These are phyloP conservation scores for Lactarius hatsudake DNA, from an alignment of 768 basidiomycete genomes.

Conservation along the genomic window DNA sequence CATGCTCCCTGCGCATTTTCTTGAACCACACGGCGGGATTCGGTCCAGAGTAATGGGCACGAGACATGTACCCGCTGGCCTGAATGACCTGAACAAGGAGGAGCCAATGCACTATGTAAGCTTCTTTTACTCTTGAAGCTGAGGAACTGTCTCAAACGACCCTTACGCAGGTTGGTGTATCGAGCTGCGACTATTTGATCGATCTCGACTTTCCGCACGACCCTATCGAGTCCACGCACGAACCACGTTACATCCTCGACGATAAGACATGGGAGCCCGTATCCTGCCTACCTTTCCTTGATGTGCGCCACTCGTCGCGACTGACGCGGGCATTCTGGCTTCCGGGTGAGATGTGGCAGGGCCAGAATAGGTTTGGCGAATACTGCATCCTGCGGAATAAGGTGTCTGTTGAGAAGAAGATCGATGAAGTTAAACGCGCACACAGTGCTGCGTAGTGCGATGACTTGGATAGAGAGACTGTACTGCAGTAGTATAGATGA, in stretches of 20 bases:
- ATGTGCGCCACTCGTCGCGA: constrained; percentile 67
- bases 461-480: not conserved
- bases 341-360: constrained; percentile 68
- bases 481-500: constrained; percentile 1
- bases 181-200: constrained; percentile 84
- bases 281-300: constrained; percentile 80
- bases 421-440: constrained; percentile 16
- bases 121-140: constrained; percentile 26
- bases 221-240: constrained; percentile 50
- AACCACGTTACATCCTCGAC: constrained; percentile 79
- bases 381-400: constrained; percentile 83
- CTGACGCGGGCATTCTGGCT: constrained; percentile 79
- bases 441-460: not conserved
- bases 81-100: constrained; percentile 90
- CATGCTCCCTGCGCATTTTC: constrained; percentile 83
- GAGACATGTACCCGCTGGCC: constrained; percentile 52
- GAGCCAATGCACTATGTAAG: constrained; percentile 75
- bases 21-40: constrained; percentile 37
- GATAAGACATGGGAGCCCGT: constrained; percentile 74
- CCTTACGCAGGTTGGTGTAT: constrained; percentile 55
- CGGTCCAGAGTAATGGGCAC: constrained; percentile 65
- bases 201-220: constrained; percentile 84
- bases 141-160: not conserved
- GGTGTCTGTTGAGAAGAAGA: constrained; percentile 35
- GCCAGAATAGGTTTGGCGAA: constrained; percentile 77